Base-by-base conservation (phyloP, 352 stramenopile genomes). In the Globisporangium spiculum region DNA sequence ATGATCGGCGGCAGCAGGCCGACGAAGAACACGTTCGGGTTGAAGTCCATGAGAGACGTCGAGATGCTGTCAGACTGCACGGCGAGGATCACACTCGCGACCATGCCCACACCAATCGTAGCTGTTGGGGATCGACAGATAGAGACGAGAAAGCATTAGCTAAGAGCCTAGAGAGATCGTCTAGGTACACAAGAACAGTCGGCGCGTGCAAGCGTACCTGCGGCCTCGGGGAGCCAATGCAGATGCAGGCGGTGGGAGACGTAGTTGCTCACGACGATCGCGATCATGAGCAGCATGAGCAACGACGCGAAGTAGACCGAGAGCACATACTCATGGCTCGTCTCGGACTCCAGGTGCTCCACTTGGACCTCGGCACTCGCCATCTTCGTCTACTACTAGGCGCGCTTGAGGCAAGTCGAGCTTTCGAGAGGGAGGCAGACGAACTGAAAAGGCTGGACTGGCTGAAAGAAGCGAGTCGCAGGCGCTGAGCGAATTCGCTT, bases 1-100 rank as follows among this genome's bases (percentile, higher is more conserved):
- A 98, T 97, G 67, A 98, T 98, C 20, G 93, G 94, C 16, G 96
- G 94, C 9, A 98, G 80, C 63, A 98, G 74, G 1, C 81, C 88
- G 10, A 98, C 81, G 67, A 98, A 98, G 75, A 99, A 99, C 27
- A 98, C 79, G 68, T 92, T 92, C 12, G 91, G 88, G 74, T 95
- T 87, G 69, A 98, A 98, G 73, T 89, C 74, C 86, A 91, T 92
- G 32, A 94, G 79, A 50, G 80, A 86, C 26, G 79, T 79, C 0
- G 84, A 84, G 63, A 94, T 89, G 14, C 78, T 81, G 64, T 88
- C 86, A 4, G 82, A 88, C 66, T 91, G 83, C 24, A 92, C 60
- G 61, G 80, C 63, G 48, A 79, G 90, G 41, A 92, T 58, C 50
- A 92, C 67, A 30, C 81, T 90, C 38, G 80, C 81, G 0, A 80